These are phyloP conservation scores for Plasmodium sp. DNA, from an alignment of 169 alveolate genomes.

Conservation along the genomic window DNA sequence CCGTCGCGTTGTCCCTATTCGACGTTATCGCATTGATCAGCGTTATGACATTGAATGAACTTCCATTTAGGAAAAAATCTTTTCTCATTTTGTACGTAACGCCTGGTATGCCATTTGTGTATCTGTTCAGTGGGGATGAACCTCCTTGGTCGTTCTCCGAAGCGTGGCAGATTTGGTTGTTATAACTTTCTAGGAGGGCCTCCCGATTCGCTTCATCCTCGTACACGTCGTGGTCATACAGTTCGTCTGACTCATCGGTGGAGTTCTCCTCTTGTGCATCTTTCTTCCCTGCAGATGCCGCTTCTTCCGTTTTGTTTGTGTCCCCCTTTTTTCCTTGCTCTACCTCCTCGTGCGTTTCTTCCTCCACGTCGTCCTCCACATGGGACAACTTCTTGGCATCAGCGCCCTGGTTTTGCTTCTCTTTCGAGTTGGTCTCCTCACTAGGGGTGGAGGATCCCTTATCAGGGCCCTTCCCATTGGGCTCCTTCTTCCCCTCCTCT, in stretches of 20 bases:
- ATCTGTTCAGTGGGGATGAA: not conserved
- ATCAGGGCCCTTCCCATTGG: not conserved
- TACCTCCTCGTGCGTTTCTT: not conserved
- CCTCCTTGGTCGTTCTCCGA: not conserved
- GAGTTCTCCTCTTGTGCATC: not conserved
- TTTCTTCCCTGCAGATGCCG: not conserved
- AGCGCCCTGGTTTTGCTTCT: not conserved
- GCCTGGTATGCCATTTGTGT: constrained; percentile 7
- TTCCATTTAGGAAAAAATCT: constrained; percentile 48
- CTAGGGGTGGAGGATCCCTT: not conserved
- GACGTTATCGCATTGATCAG: constrained; percentile 46
- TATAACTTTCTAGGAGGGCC: not conserved
- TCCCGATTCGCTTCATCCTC: not conserved
- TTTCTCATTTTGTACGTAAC: constrained; percentile 43
- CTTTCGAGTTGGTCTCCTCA: not conserved
- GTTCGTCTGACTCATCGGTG: not conserved
- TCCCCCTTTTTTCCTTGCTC: not conserved
- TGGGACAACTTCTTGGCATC: not conserved
- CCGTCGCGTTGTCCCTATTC: constrained; percentile 20
- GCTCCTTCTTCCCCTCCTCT: not conserved
- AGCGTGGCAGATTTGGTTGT: constrained; percentile 3
- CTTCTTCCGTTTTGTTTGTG: not conserved
- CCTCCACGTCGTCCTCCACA: not conserved
- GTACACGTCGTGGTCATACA: not conserved
- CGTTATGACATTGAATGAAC: constrained; percentile 51